Evolutionary conservation across 352 stramenopile genomes (phyloP).

Genomic region (Globisporangium spinosum): DNA sequence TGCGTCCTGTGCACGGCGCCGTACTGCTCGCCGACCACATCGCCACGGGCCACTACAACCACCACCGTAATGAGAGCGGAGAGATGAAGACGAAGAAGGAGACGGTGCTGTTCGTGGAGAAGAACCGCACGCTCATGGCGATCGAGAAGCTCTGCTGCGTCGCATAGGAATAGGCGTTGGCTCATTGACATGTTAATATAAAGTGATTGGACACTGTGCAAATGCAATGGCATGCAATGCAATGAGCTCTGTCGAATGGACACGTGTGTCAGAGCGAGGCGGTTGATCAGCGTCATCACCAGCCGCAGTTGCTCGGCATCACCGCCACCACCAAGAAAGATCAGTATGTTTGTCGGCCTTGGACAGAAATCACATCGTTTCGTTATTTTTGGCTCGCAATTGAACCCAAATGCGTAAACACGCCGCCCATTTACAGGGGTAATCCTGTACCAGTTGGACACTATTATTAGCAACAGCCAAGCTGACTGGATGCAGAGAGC

Average conservation of each 20-base stretch:
- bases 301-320: neutral
- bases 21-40: conserved; percentile 50
- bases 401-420: conserved; percentile 1
- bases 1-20: conserved; percentile 41
- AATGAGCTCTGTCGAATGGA: neutral
- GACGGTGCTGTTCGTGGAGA: neutral
- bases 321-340: neutral
- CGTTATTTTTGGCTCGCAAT: neutral
- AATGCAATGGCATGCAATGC: neutral
- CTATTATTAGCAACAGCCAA: neutral
- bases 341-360: neutral
- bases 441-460: neutral
- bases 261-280: neutral
- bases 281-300: neutral
- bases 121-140: neutral
- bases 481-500: neutral
- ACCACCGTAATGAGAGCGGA: conserved; percentile 3
- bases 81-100: neutral
- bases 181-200: too few species aligned
- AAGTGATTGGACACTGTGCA: neutral
- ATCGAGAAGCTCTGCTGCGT: conserved; percentile 1
- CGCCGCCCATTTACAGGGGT: neutral
- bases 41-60: conserved; percentile 37
- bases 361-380: neutral
- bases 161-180: neutral